Base-by-base conservation (phyloP, 2,329 filamentous ascomycete genomes). In the Beauveria bassiana region DNA sequence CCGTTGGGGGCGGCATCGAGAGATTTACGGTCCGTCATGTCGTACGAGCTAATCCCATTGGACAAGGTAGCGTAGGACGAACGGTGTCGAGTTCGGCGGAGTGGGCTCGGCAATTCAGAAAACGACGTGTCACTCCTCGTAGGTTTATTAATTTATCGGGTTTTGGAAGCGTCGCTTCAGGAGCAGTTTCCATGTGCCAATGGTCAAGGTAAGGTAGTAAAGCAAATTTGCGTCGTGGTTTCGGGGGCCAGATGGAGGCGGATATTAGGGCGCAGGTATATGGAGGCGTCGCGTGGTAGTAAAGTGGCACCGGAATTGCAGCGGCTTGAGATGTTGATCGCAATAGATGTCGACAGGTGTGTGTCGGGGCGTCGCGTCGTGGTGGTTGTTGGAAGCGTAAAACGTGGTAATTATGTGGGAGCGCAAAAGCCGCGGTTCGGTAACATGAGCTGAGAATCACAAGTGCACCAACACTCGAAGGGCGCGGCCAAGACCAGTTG, bases 21-120 rank as follows among this genome's bases (percentile, higher is more conserved):
- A 28, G 60, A 58, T 52, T 71, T 70, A 66, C 69, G 70, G 66
- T 72, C 71, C 64, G 66, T 72, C 70, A 73, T 72, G 68, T 54
- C 43, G 24, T 43, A 61, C 59, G 31, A 45, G 38, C 43, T 22
- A 28, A 34, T 9, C 18, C 28, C 50, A 54, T 54, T 49, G 34
- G 43, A 61, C 20, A 47, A 20, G 43, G 59, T 10, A 24, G 45
- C 45, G 59, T 61, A 51, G 45, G 26, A 56, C 45, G 12, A 38
- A 52, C n/a, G 34, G 45, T 40, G 42, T 47, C 12, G 54, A 31
- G n/a, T 46, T 56, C 24, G 45, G 52, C 24, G 40, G 52, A 28
- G 18, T n/a, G 26, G 24, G 18, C 18, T 43, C 10, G 26, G 28
- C 18, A 38, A 43, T 28, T 38, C 43, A 38, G 43, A 28, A 5